A percentile compares a stretch with the other conserved stretches of the same genome.
Conservation (phyloP, 2,329 filamentous ascomycete genomes). For the Lecanicillium sp. region DNA sequence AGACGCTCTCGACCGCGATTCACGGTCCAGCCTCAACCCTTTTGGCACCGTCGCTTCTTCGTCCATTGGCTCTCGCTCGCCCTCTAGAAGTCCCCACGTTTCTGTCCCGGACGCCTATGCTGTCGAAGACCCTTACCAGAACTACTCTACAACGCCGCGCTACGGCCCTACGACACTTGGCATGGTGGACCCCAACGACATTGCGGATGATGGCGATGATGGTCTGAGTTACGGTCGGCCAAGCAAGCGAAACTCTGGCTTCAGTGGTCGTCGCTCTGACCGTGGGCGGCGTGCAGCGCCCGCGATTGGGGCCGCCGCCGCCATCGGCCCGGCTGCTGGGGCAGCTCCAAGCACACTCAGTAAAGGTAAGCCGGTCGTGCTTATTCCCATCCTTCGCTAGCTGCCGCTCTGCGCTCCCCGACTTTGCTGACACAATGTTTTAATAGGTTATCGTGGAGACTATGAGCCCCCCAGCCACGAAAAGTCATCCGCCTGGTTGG, state of each 20-base stretch:
- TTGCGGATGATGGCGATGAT: constrained; percentile 84
- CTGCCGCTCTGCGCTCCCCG: not conserved
- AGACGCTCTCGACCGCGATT: constrained; percentile 27
- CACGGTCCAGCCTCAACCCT: constrained; percentile 34
- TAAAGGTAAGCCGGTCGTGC: constrained; percentile 12
- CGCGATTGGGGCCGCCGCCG: constrained; percentile 30
- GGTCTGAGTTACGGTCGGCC: constrained; percentile 52
- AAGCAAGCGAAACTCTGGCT: constrained; percentile 46
- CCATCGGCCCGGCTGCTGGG: constrained; percentile 35
- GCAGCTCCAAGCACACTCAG: constrained; percentile 18
- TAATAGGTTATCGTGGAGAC: constrained; percentile 17
- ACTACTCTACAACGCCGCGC: constrained; percentile 37
- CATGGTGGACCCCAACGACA: constrained; percentile 68
- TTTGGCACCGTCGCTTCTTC: constrained; percentile 23
- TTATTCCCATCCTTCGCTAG: too few relatives aligned
- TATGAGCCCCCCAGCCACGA: constrained; percentile 38
- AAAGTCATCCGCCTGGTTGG: constrained; percentile 58
- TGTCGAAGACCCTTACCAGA: constrained; percentile 58
- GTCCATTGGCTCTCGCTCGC: constrained; percentile 29
- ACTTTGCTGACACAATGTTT: not conserved
- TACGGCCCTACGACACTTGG: constrained; percentile 43
- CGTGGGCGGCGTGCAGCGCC: constrained; percentile 23
- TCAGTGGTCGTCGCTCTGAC: constrained; percentile 40
- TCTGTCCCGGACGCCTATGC: constrained; percentile 39
- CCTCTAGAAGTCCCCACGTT: constrained; percentile 41